Percentiles rank a stretch among this genome's conserved stretches.
Conservation (phyloP, 345 rosid genomes). For the Erysimum cheiranthoides region DNA sequence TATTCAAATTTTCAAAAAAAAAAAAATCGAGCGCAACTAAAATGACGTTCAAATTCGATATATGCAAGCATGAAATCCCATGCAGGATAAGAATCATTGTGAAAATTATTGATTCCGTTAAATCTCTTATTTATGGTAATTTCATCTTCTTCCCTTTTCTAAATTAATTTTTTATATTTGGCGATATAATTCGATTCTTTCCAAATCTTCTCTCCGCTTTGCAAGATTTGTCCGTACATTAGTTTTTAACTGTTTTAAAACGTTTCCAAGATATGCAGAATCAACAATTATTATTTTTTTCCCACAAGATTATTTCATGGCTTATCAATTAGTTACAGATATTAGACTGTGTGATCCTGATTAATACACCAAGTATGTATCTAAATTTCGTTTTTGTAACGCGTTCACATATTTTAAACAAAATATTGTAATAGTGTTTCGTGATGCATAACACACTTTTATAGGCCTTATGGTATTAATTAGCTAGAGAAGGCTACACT, state of each 20-base stretch:
- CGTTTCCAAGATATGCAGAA: neutral
- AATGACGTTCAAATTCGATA: conserved; percentile 29
- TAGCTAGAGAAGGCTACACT: neutral
- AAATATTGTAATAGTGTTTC: conserved; percentile 13
- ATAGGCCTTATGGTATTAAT: neutral
- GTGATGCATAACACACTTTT: conserved; percentile 18
- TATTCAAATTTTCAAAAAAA: neutral
- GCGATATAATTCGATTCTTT: conserved; percentile 35
- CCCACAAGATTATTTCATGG: conserved; percentile 10
- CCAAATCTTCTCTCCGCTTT: conserved; percentile 31
- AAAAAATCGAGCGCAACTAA: conserved; percentile 1
- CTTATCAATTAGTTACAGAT: conserved; percentile 4
- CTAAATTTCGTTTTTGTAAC: neutral
- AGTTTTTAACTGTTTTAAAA: neutral
- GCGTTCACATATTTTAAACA: conserved; percentile 1
- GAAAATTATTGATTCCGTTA: neutral
- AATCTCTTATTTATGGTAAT: conserved; percentile 36
- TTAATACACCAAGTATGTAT: neutral
- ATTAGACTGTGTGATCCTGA: neutral
- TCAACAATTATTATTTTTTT: neutral
- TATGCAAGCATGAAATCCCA: conserved; percentile 28
- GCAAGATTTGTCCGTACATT: conserved; percentile 39
- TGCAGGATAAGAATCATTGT: conserved; percentile 33
- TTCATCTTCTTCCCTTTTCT: neutral
- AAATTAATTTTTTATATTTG: conserved; percentile 23